Percentiles rank a stretch among this genome's conserved stretches.
Conservation (phyloP, 129 eudicot genomes). For the Silybum marianum region DNA sequence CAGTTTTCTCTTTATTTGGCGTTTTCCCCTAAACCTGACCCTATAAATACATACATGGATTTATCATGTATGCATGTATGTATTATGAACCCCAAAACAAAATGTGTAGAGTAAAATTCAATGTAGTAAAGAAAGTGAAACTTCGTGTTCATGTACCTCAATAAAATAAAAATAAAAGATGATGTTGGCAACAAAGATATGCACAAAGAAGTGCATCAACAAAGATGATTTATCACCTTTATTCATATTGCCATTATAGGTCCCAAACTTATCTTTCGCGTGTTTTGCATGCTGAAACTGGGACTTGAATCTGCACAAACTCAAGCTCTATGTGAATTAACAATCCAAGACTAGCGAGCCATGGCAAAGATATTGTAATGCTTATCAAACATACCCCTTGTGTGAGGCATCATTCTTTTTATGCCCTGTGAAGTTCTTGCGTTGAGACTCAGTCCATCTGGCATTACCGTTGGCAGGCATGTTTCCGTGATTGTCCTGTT, state of each 20-base stretch:
- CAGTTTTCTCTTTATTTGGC: no score
- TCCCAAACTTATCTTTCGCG: conserved; percentile 44
- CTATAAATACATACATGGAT: neutral
- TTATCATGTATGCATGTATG: neutral
- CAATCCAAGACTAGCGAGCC: conserved; percentile 5
- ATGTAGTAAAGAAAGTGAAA: neutral
- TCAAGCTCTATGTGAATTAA: conserved; percentile 27
- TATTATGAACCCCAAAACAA: neutral
- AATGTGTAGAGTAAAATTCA: neutral
- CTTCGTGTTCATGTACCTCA: neutral
- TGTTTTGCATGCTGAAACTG: conserved; percentile 47
- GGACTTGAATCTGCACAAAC: conserved; percentile 55
- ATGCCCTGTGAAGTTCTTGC: conserved; percentile 50
- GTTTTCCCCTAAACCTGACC: no score
- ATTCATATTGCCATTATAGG: conserved; percentile 22
- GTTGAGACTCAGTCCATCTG: conserved; percentile 37
- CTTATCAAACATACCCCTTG: conserved; percentile 46
- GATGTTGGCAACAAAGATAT: neutral
- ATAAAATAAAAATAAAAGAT: neutral
- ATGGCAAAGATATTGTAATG: neutral
- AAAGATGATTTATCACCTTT: no score
- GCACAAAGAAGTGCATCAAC: neutral
- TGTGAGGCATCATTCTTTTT: conserved; percentile 45
- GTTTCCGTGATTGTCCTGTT: conserved; percentile 56
- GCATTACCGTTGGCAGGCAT: conserved; percentile 26